These are phyloP conservation scores for Fusarium sp. DNA, from an alignment of 2,329 filamentous ascomycete genomes.

Conservation along the genomic window DNA sequence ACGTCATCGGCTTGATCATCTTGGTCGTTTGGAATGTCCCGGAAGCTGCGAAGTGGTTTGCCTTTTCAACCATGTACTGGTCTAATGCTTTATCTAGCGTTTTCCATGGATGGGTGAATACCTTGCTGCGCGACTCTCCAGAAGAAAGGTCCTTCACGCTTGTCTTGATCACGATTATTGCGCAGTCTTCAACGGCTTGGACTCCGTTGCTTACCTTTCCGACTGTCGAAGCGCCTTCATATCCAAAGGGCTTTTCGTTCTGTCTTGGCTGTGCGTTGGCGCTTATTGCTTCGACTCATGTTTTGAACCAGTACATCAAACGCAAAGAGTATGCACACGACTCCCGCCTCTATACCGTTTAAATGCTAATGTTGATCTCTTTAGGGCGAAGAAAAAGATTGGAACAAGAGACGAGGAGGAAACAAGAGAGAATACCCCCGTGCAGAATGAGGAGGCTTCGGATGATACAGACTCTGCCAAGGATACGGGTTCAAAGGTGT, in stretches of 20 bases:
- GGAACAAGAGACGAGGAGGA: not conserved
- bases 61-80: conserved; percentile 59
- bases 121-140: conserved; percentile 57
- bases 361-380: not conserved
- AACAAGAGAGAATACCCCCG: not conserved
- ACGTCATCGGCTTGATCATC: not conserved
- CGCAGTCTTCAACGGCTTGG: conserved; percentile 68
- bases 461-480: not conserved
- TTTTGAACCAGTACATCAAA: conserved; percentile 37
- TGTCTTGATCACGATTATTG: conserved; percentile 64
- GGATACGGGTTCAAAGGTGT: not conserved
- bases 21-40: not conserved
- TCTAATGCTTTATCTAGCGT: conserved; percentile 65
- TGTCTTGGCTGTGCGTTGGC: conserved; percentile 50
- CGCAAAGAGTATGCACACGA: conserved; percentile 41
- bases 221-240: conserved; percentile 57
- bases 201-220: conserved; percentile 64
- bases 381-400: not conserved
- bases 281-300: conserved; percentile 43
- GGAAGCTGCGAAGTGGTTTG: conserved; percentile 24
- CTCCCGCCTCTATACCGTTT: no score
- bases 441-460: not conserved
- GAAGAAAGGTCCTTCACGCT: conserved; percentile 62
- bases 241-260: conserved; percentile 56
- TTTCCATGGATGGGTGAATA: conserved; percentile 68